Percentiles rank a stretch among this genome's conserved stretches.
Conservation (phyloP, 441 rosid species). For the Eruca vesicaria region DNA sequence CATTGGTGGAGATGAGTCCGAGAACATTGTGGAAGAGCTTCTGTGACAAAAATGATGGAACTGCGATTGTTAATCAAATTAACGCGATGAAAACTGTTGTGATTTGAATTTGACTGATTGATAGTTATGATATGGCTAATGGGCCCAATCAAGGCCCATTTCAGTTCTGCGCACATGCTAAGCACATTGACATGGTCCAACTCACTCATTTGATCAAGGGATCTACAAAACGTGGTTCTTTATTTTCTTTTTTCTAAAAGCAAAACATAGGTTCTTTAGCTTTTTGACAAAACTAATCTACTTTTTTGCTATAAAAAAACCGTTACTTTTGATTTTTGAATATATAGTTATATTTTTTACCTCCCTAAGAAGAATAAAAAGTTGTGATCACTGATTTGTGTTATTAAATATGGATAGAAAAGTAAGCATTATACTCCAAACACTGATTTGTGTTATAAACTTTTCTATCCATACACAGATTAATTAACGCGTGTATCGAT, state of each 20-base stretch:
- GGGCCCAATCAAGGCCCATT: background rate
- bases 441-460: no score
- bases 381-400: no score
- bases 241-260: no score
- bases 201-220: background rate
- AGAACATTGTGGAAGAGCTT: slow-evolving; percentile 21
- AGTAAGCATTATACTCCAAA: background rate
- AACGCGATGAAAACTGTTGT: background rate
- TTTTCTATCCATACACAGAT: no score
- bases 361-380: no score
- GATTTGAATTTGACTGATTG: no score
- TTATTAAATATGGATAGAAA: background rate
- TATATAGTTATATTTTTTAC: no score
- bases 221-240: background rate
- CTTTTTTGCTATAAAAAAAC: no score
- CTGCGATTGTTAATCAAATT: background rate
- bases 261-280: no score
- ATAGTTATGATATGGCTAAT: no score
- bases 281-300: background rate
- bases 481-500: background rate
- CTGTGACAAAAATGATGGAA: background rate
- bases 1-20: slow-evolving; percentile 23
- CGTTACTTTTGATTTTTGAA: no score
- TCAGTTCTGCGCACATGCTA: background rate
- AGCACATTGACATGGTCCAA: background rate